Evolutionary conservation across 225 moss, liverwort and hornwort species (phyloP).

Genomic region (Polytrichum commune): DNA sequence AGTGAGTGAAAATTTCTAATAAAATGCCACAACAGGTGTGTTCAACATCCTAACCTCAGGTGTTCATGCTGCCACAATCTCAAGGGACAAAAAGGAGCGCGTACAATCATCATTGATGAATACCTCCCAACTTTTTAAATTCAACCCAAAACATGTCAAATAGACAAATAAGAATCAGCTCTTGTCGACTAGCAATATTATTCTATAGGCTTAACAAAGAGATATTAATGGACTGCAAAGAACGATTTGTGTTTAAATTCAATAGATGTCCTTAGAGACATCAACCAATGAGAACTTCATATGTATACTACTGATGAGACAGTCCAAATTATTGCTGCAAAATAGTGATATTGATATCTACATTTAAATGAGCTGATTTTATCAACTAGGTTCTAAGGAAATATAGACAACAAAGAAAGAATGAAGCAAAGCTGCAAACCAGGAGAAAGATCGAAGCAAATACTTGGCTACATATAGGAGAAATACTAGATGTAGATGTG

Average conservation of each 20-base stretch:
- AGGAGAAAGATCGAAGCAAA: too few relatives aligned
- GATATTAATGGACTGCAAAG: neutral
- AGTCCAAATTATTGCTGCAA: too few relatives aligned
- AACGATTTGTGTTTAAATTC: neutral
- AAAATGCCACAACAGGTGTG: too few relatives aligned
- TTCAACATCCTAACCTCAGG: slow-evolving; percentile 52
- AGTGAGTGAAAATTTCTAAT: too few relatives aligned
- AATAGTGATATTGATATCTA: too few relatives aligned
- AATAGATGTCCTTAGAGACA: neutral
- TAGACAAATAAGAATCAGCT: neutral
- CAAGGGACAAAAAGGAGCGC: slow-evolving; percentile 82
- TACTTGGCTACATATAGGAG: too few relatives aligned
- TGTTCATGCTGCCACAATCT: slow-evolving; percentile 58
- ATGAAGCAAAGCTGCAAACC: too few relatives aligned
- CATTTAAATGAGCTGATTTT: too few relatives aligned
- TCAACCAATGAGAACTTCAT: neutral
- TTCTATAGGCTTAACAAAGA: neutral
- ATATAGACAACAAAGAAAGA: too few relatives aligned
- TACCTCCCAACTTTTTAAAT: slow-evolving; percentile 77
- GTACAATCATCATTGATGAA: slow-evolving; percentile 86
- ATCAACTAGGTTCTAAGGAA: too few relatives aligned
- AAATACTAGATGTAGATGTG: too few relatives aligned
- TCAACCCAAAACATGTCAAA: slow-evolving; percentile 54
- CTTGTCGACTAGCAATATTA: neutral
- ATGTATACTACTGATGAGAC: too few relatives aligned